phyloP scores from a whole-genome alignment of 306 rosid species.

The Quercus engelmannii region DNA sequence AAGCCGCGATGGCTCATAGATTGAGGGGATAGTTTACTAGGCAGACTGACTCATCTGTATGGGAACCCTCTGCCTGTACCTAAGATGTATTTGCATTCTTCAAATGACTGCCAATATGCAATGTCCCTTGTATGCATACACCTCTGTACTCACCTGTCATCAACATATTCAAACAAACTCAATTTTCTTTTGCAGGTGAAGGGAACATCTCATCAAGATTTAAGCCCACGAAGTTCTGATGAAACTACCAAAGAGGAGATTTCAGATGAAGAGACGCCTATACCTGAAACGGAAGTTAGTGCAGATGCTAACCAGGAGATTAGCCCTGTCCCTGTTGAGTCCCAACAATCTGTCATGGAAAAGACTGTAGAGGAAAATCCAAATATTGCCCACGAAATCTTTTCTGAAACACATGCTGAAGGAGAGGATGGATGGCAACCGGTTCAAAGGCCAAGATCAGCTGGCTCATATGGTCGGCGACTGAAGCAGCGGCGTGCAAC shows the following conservation, averaged over 20 bases:
- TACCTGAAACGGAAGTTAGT: conserved; percentile 36
- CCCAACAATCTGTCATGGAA: conserved; percentile 40
- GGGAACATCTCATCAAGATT: conserved; percentile 50
- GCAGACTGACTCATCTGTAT: background rate
- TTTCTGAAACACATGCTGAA: conserved; percentile 69
- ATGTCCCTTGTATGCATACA: background rate
- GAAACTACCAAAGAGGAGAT: conserved; percentile 77
- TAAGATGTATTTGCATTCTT: conserved; percentile 4
- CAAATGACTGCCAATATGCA: conserved; percentile 3
- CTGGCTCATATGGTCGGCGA: conserved; percentile 66
- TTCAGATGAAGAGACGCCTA: conserved; percentile 65
- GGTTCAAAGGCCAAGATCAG: conserved; percentile 95
- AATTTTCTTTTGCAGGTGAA: conserved; percentile 54
- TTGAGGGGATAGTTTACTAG: background rate
- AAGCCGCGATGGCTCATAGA: background rate
- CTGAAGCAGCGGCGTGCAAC: conserved; percentile 81
- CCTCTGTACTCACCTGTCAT: background rate
- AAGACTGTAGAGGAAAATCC: conserved; percentile 50
- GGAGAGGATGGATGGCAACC: conserved; percentile 97
- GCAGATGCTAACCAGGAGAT: conserved; percentile 53
- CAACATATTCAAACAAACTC: conserved; percentile 21
- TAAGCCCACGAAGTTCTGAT: conserved; percentile 48
- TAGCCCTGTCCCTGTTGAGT: conserved; percentile 44
- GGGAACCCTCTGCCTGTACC: conserved; percentile 4
- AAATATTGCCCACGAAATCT: conserved; percentile 28